Evolutionary conservation across 2,329 filamentous ascomycete species (phyloP).

Genomic region (Beauveria brongniartii): DNA sequence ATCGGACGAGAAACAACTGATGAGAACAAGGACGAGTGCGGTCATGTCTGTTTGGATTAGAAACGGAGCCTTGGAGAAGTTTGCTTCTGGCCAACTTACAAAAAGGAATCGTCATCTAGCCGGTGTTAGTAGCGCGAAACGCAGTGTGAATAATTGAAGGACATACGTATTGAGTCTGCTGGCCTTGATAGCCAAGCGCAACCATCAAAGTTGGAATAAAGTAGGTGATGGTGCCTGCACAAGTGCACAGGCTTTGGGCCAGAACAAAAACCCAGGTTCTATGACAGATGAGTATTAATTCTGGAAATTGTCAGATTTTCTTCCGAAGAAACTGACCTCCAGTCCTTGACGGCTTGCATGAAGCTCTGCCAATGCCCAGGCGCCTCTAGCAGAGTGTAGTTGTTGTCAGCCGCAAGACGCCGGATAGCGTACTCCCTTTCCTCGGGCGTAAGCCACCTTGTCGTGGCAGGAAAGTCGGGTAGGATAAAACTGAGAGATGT

Average conservation of each 20-base stretch:
- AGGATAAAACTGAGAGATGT: constrained; percentile 13
- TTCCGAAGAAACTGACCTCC: not conserved
- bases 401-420: constrained; percentile 1
- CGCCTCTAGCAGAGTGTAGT: not conserved
- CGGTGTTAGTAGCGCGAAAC: not conserved
- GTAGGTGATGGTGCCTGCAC: constrained; percentile 11
- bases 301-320: not conserved
- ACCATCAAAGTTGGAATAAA: constrained; percentile 10
- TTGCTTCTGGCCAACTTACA: not conserved
- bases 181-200: constrained; percentile 3
- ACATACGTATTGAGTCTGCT: constrained; percentile 10
- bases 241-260: constrained; percentile 5
- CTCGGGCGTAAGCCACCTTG: constrained; percentile 17
- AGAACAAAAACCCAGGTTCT: constrained; percentile 10
- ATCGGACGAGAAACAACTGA: constrained; percentile 10
- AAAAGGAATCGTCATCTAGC: constrained; percentile 10
- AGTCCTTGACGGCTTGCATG: not conserved
- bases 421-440: constrained; percentile 15
- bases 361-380: constrained; percentile 3
- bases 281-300: not conserved
- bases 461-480: constrained; percentile 17
- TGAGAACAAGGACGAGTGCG: constrained; percentile 7
- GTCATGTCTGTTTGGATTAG: constrained; percentile 2
- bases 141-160: not conserved
- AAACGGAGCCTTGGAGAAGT: not conserved